A percentile compares a stretch with the other conserved stretches of the same genome.
Evolutionary conservation across 371 early-diverging fungal species (phyloP).

Genomic region (Mucor indicus): DNA sequence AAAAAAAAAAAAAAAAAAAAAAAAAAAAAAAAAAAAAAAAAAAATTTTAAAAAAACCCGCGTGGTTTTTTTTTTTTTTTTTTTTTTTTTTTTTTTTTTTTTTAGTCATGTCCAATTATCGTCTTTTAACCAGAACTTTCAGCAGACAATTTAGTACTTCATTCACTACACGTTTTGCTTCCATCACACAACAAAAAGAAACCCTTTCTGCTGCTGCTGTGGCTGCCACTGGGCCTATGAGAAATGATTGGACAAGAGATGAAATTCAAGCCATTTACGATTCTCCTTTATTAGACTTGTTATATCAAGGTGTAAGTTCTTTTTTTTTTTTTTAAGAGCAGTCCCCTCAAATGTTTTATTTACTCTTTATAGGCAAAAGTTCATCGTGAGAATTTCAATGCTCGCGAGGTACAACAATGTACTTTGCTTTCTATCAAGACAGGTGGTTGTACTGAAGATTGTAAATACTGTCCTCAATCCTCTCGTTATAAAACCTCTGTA

Average conservation of each 20-base stretch:
- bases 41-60: too few relatives aligned
- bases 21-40: too few relatives aligned
- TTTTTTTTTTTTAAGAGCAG: too few relatives aligned
- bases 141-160: conserved; percentile 48
- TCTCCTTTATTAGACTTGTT: conserved; percentile 81
- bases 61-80: background rate
- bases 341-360: conserved; percentile 1
- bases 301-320: conserved; percentile 75
- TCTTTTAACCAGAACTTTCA: too few relatives aligned
- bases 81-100: conserved; percentile 14
- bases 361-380: conserved; percentile 62
- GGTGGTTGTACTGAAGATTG: conserved; percentile 89
- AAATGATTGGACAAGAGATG: conserved; percentile 75
- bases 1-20: background rate
- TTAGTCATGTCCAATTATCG: conserved; percentile 32
- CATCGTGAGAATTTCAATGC: conserved; percentile 76
- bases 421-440: conserved; percentile 83
- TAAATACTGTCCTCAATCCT: conserved; percentile 85
- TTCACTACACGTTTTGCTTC: conserved; percentile 55
- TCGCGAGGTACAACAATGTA: conserved; percentile 79
- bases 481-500: conserved; percentile 69
- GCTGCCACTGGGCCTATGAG: conserved; percentile 51
- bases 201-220: conserved; percentile 55
- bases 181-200: conserved; percentile 34
- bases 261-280: conserved; percentile 76